Evolutionary conservation across 2,329 filamentous ascomycete genomes (phyloP), one percentile per base, ranked within the genome.

Genomic region (Cordyceps tenuipes): DNA sequence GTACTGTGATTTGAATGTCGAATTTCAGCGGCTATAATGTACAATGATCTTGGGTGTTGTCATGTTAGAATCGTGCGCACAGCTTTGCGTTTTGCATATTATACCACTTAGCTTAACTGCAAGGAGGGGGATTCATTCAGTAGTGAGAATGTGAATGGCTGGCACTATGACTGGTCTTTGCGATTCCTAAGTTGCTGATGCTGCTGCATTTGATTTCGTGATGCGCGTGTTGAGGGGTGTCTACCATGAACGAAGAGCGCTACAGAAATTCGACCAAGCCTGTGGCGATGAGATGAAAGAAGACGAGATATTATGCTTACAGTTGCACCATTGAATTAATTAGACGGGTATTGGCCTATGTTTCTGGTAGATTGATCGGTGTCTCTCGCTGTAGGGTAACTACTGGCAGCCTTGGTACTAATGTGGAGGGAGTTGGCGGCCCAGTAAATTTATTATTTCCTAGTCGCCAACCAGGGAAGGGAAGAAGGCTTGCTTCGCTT

Each of bases 61-160:
- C 23, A 9, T 49, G 3, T 17, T 48, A 47, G 31, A 60, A 54
- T 54, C 43, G 41, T 43, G 57, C 43, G 26, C 50, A 43, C 41
- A 48, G 50, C 44, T 60, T 53, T 60, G 57, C 54, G 43, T 60
- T 60, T 60, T 60, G 57, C 57, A 60, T 60, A 60, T 29, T 49
- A 57, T 57, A 57, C 44, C 54, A 57, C 54, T 57, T 57, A 19
- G 46, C 54, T 49, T 15, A 15, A 23, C 21, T 39, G 9, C 31
- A 15, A 49, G 46, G 44, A 29, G 54, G 29, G 51, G 7, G 1
- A 6, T 26, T 46, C 21, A 21, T 49, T 57, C 13, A 21, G 19
- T 29, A 57, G 21, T 19, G 46, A 41, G n/a, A 36, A 12, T 13
- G 17, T 21, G 26, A 7, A 49, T 3, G 15, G 31, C 19, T 49